Evolutionary conservation across 352 stramenopile genomes (phyloP).

Genomic region (Globisporangium splendens): DNA sequence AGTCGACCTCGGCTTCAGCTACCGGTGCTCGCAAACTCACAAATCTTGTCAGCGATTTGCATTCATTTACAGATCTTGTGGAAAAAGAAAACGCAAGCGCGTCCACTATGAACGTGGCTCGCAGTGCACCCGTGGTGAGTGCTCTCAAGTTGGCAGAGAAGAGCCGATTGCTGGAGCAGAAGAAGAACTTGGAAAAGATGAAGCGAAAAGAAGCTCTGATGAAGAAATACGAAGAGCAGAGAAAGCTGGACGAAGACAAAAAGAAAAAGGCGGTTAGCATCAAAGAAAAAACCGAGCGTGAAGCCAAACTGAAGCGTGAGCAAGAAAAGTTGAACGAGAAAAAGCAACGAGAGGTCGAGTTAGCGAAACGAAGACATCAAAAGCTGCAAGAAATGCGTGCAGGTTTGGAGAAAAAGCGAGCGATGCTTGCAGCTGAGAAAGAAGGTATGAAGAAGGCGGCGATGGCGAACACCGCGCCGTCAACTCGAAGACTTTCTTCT

Average conservation of each 20-base stretch:
- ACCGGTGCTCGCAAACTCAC: slow-evolving; percentile 28
- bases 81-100: slow-evolving; percentile 41
- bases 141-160: slow-evolving; percentile 72
- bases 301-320: slow-evolving; percentile 44
- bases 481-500: slow-evolving; percentile 1
- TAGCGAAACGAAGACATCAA: slow-evolving; percentile 58
- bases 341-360: slow-evolving; percentile 62
- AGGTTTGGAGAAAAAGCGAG: slow-evolving; percentile 68
- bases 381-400: slow-evolving; percentile 63
- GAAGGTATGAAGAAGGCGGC: slow-evolving; percentile 14
- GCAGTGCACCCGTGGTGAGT: slow-evolving; percentile 54
- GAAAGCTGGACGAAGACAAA: slow-evolving; percentile 60
- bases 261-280: slow-evolving; percentile 47
- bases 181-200: slow-evolving; percentile 58
- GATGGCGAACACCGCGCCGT: neutral
- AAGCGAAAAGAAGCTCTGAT: slow-evolving; percentile 60
- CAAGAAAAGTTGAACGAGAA: slow-evolving; percentile 46
- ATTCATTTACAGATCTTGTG: slow-evolving; percentile 71
- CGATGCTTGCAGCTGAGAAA: slow-evolving; percentile 46
- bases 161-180: slow-evolving; percentile 60
- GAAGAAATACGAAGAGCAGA: slow-evolving; percentile 71
- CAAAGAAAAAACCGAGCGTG: slow-evolving; percentile 64
- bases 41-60: slow-evolving; percentile 70
- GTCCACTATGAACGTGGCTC: slow-evolving; percentile 18
- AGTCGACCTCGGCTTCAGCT: neutral